These are phyloP conservation scores for Boletus fagicola DNA, from an alignment of 768 basidiomycete genomes.

Conservation along the genomic window DNA sequence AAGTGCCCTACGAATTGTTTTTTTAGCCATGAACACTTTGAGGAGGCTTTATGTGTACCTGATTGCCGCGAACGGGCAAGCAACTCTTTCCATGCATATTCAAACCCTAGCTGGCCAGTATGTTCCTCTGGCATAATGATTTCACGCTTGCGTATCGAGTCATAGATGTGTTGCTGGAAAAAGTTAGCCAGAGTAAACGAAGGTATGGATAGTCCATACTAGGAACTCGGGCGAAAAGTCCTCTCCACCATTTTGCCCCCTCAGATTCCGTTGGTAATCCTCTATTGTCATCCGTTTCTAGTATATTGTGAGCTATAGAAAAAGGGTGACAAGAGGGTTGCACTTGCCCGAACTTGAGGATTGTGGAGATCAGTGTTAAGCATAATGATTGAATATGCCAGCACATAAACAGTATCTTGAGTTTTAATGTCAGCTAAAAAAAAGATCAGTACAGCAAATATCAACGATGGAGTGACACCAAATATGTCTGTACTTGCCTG, in stretches of 20 bases:
- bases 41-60: constrained; percentile 44
- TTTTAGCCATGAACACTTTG: constrained; percentile 3
- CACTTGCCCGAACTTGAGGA: constrained; percentile 80
- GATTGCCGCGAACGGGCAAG: constrained; percentile 77
- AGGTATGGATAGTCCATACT: constrained; percentile 40
- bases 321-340: neutral
- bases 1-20: constrained; percentile 45
- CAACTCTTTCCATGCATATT: constrained; percentile 98
- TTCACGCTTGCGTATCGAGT: constrained; percentile 90
- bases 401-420: constrained; percentile 90
- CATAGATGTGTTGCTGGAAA: constrained; percentile 79
- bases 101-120: constrained; percentile 93
- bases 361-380: constrained; percentile 97
- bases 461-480: constrained; percentile 1
- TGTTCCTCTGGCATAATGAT: constrained; percentile 99
- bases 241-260: constrained; percentile 84
- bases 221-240: constrained; percentile 87
- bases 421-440: constrained; percentile 77
- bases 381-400: constrained; percentile 96
- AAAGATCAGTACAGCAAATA: neutral
- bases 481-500: constrained; percentile 46
- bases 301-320: constrained; percentile 6
- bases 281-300: constrained; percentile 97
- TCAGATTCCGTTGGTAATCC: constrained; percentile 88
- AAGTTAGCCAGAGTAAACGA: constrained; percentile 10